Conservation (phyloP, 352 stramenopile species). For the Phytophthora gonapodyides region DNA sequence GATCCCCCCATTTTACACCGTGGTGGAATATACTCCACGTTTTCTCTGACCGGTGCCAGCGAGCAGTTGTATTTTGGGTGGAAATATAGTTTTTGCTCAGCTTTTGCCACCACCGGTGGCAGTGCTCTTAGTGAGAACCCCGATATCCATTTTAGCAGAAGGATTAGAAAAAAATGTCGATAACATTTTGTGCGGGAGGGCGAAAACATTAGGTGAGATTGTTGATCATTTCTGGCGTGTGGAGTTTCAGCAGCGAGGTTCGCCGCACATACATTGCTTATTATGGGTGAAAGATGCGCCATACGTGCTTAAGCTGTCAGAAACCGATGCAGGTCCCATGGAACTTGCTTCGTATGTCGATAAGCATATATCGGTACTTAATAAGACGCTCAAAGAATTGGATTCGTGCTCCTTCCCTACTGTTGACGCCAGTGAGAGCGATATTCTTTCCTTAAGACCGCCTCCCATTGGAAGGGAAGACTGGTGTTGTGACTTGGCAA, state of each 20-base stretch:
- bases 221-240: conserved; percentile 34
- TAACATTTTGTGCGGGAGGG: conserved; percentile 1
- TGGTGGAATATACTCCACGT: too few species aligned
- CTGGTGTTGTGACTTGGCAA: conserved; percentile 18
- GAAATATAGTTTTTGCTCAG: too few species aligned
- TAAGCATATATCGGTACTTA: conserved; percentile 10
- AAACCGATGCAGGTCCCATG: conserved; percentile 9
- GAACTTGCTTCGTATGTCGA: conserved; percentile 18
- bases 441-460: conserved; percentile 7
- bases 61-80: too few species aligned
- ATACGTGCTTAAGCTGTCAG: conserved; percentile 17
- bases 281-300: conserved; percentile 32
- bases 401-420: conserved; percentile 6
- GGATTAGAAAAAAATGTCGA: conserved; percentile 33
- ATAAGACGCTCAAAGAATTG: neutral
- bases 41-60: too few species aligned
- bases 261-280: conserved; percentile 26
- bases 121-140: conserved; percentile 23
- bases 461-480: neutral
- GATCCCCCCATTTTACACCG: too few species aligned
- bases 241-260: conserved; percentile 32
- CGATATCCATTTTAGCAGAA: conserved; percentile 32
- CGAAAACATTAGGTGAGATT: conserved; percentile 25
- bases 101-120: too few species aligned
- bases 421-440: neutral